Conservation (phyloP, 176 grass and related monocot genomes). For the Thalia dealbata region DNA sequence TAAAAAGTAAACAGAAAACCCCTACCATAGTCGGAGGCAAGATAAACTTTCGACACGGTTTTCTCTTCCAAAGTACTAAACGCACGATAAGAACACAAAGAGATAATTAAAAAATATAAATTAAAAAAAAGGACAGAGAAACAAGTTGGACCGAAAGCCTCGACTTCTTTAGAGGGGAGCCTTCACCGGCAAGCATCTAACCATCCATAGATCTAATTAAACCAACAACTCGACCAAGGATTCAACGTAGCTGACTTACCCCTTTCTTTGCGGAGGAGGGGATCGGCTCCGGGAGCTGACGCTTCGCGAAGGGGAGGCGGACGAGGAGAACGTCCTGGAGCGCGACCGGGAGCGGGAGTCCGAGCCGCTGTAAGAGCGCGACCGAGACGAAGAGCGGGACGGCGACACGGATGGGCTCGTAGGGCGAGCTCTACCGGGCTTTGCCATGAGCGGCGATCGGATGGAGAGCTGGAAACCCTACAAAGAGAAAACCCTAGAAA, state of each 20-base stretch:
- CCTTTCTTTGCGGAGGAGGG: conserved; percentile 51
- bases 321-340: conserved; percentile 43
- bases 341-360: conserved; percentile 52
- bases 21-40: neutral
- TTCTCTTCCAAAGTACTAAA: neutral
- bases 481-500: neutral
- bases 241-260: conserved; percentile 21
- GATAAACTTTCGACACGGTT: neutral
- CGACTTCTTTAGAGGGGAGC: too few species aligned
- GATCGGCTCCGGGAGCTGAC: conserved; percentile 66
- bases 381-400: conserved; percentile 31
- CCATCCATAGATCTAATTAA: neutral
- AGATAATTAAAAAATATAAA: neutral
- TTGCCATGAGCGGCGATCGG: conserved; percentile 51
- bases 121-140: neutral
- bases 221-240: neutral
- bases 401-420: conserved; percentile 33
- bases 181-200: neutral
- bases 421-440: conserved; percentile 47
- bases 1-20: neutral
- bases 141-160: neutral
- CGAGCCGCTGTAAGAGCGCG: conserved; percentile 50
- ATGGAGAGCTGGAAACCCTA: neutral
- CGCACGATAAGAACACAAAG: neutral
- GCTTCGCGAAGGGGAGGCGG: conserved; percentile 46